These are phyloP conservation scores for Starmerella lactis-condensi DNA, from an alignment of 805 yeast genomes.

Conservation along the genomic window DNA sequence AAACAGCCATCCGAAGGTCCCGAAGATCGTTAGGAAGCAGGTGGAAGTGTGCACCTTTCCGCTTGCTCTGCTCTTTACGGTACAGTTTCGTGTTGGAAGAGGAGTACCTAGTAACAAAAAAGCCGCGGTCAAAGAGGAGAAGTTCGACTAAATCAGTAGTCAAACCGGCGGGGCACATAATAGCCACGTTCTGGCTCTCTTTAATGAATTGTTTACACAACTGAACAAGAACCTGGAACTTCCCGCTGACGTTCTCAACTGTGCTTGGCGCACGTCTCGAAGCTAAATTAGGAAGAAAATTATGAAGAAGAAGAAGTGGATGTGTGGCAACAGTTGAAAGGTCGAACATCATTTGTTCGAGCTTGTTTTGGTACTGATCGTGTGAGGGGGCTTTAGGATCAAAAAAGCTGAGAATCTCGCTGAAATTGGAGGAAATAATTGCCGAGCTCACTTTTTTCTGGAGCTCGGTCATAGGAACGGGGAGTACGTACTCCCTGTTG, in stretches of 20 bases:
- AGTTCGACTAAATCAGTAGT: conserved; percentile 66
- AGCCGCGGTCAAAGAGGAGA: conserved; percentile 48
- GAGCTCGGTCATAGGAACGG: conserved; percentile 21
- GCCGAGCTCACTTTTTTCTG: conserved; percentile 83
- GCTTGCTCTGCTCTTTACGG: conserved; percentile 8
- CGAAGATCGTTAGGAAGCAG: conserved; percentile 28
- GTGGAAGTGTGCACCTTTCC: conserved; percentile 17
- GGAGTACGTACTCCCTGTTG: conserved; percentile 13
- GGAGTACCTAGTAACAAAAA: conserved; percentile 48
- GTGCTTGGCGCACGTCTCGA: conserved; percentile 47
- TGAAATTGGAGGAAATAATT: conserved; percentile 75
- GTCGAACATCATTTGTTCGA: conserved; percentile 56
- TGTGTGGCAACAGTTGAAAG: conserved; percentile 70
- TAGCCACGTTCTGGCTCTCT: conserved; percentile 35
- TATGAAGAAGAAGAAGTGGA: conserved; percentile 70
- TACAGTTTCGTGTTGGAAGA: conserved; percentile 26
- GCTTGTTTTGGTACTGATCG: conserved; percentile 33
- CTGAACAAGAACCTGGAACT: conserved; percentile 52
- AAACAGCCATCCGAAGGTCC: conserved; percentile 17
- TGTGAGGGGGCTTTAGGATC: conserved; percentile 39
- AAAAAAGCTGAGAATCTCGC: conserved; percentile 74
- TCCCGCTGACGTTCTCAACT: conserved; percentile 38
- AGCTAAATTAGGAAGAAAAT: conserved; percentile 51
- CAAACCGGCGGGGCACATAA: conserved; percentile 52
- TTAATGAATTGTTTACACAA: conserved; percentile 38